Percentiles rank a stretch among this genome's conserved stretches.
Conservation (phyloP, 805 yeast genomes). For the Cyberlindnera suaveolens region DNA sequence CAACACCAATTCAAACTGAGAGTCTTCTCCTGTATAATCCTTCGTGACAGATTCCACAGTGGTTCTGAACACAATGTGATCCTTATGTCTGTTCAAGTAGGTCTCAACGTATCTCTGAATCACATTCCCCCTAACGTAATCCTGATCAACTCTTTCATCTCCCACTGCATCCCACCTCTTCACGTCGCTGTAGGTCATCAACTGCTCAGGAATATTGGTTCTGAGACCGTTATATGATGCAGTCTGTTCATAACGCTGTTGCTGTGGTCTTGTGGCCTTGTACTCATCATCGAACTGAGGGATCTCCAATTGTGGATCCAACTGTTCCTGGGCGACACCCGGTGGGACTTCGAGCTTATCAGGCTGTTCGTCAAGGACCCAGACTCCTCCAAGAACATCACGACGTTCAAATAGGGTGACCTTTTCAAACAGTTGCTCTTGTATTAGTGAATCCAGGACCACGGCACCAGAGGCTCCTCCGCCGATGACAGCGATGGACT, state of each 20-base stretch:
- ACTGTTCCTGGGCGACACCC: constrained; percentile 19
- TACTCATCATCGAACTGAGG: constrained; percentile 5
- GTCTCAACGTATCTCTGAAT: constrained; percentile 49
- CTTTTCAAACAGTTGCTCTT: constrained; percentile 28
- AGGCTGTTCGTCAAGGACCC: constrained; percentile 26
- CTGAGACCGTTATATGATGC: constrained; percentile 26
- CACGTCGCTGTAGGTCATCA: constrained; percentile 40
- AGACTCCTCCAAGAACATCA: constrained; percentile 35
- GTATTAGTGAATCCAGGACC: constrained; percentile 31
- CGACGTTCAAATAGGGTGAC: constrained; percentile 38
- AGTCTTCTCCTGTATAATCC: constrained; percentile 9
- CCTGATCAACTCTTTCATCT: constrained; percentile 27
- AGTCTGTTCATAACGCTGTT: constrained; percentile 25
- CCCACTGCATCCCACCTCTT: constrained; percentile 27
- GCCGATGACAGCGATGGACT: constrained; percentile 38
- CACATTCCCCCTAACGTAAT: constrained; percentile 44
- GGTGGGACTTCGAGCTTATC: constrained; percentile 20
- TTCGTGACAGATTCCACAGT: constrained; percentile 34
- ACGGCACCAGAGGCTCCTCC: constrained; percentile 49
- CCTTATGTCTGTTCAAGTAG: constrained; percentile 32
- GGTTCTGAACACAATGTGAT: constrained; percentile 25
- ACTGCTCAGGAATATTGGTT: constrained; percentile 37
- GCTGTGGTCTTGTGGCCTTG: constrained; percentile 4
- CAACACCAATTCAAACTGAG: constrained; percentile 27
- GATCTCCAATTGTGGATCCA: constrained; percentile 24